Conservation (phyloP, 2,329 filamentous ascomycete genomes). For the Fusarium equiseti region DNA sequence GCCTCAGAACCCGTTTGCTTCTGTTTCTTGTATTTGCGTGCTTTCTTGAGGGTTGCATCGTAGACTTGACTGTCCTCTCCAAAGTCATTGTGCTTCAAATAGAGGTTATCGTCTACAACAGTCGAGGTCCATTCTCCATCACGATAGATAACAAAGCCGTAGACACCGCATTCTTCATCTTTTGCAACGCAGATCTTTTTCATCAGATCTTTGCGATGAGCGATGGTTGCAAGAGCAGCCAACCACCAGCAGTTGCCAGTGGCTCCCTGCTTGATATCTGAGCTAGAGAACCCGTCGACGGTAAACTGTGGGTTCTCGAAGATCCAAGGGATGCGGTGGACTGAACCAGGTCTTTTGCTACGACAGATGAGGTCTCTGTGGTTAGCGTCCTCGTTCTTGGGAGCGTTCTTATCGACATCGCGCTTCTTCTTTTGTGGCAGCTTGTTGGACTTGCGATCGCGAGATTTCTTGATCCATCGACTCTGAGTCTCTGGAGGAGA, state of each 20-base stretch:
- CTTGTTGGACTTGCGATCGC: constrained; percentile 26
- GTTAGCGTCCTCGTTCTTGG: constrained; percentile 21
- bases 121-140: constrained; percentile 79
- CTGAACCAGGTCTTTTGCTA: constrained; percentile 50
- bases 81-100: constrained; percentile 54
- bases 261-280: constrained; percentile 58
- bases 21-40: constrained; percentile 69
- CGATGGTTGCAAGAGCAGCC: constrained; percentile 75
- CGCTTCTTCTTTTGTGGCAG: constrained; percentile 30
- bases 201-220: constrained; percentile 73
- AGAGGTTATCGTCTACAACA: constrained; percentile 77
- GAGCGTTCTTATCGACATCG: constrained; percentile 27
- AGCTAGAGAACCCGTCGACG: constrained; percentile 55
- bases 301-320: constrained; percentile 58
- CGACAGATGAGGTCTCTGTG: constrained; percentile 8
- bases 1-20: constrained; percentile 77
- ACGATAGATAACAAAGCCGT: constrained; percentile 79
- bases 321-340: constrained; percentile 59
- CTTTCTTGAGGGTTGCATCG: constrained; percentile 61
- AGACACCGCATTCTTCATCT: constrained; percentile 76
- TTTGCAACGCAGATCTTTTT: constrained; percentile 74
- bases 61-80: constrained; percentile 54
- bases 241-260: constrained; percentile 81
- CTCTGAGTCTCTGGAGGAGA: background rate
- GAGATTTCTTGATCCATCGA: constrained; percentile 29